Base-by-base conservation (phyloP, 768 basidiomycete genomes). In the Suillus ampliporus region DNA sequence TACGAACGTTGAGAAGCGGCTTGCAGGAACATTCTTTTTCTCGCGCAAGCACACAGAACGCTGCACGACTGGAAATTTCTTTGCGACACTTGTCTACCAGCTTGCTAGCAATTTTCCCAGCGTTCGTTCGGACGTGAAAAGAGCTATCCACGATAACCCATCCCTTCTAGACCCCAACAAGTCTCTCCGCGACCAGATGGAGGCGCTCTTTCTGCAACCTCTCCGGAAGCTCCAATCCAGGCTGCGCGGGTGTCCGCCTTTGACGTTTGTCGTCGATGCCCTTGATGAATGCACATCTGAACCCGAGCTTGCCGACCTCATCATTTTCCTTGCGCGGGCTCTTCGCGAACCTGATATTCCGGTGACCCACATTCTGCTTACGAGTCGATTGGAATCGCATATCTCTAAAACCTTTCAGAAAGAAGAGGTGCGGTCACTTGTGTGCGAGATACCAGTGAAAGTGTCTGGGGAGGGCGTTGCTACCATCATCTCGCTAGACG, bases 21-120 rank as follows among this genome's bases (percentile, higher is more conserved):
- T 51, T 1, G 50, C 9, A 5, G 50, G 50, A 13, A 34, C 50
- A 34, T 51, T 51, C 31, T 51, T 51, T 31, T 51, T 51, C 19
- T 51, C 31, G 11, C 31, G 50, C 50, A 51, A 51, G 50, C 50
- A 51, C 50, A 51, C 31, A 11, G 31, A 51, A 34, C 31, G 50
- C 5, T 19, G 50, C 17, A 51, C 50, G 1, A 51, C 50, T n/a
- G 50, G 50, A 2, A 31, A 51, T 34, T 34, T 51, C 31, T 51
- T 51, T 51, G 50, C 50, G 5, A 31, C 31, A 10, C 50, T 51
- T 34, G 31, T 28, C 31, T 51, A 31, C 31, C 50, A 51, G 19
- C 50, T 51, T 19, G 50, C 50, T 3, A 34, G 2, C 19, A 51
- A 51, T 31, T 51, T 51, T 7, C 50, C 50, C 19, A 51, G 50